Evolutionary conservation across 352 stramenopile species (phyloP).

Genomic region (Globisporangium sylvaticum): DNA sequence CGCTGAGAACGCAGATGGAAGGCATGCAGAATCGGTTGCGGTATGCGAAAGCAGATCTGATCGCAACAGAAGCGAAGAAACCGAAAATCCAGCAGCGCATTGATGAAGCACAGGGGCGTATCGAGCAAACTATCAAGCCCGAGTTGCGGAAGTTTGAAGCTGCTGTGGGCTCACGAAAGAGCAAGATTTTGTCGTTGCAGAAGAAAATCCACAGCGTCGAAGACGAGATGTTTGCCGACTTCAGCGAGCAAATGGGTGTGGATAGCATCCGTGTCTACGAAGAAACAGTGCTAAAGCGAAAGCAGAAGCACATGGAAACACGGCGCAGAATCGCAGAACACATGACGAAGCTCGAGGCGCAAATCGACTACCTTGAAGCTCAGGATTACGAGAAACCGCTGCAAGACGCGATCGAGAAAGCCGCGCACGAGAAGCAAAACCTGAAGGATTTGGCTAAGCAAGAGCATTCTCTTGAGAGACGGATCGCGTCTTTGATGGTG

Average conservation of each 20-base stretch:
- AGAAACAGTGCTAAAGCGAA: slow-evolving; percentile 88
- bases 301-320: slow-evolving; percentile 64
- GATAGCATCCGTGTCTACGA: slow-evolving; percentile 90
- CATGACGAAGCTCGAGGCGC: slow-evolving; percentile 77
- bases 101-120: slow-evolving; percentile 41
- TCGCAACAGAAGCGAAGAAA: slow-evolving; percentile 65
- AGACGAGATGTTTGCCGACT: slow-evolving; percentile 84
- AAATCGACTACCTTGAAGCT: slow-evolving; percentile 63
- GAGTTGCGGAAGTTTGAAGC: slow-evolving; percentile 61
- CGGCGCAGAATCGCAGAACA: slow-evolving; percentile 73
- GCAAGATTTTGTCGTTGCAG: slow-evolving; percentile 41
- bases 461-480: slow-evolving; percentile 40
- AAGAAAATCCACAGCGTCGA: slow-evolving; percentile 68
- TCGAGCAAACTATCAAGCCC: slow-evolving; percentile 49
- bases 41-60: slow-evolving; percentile 73
- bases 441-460: slow-evolving; percentile 58
- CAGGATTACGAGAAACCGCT: slow-evolving; percentile 64
- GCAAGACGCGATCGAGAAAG: slow-evolving; percentile 38
- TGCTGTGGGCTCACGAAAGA: slow-evolving; percentile 42
- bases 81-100: slow-evolving; percentile 65
- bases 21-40: slow-evolving; percentile 66
- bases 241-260: slow-evolving; percentile 75
- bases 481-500: slow-evolving; percentile 52
- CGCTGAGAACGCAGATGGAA: slow-evolving; percentile 63
- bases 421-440: slow-evolving; percentile 37